Conservation (phyloP, 2,329 filamentous ascomycete genomes). For the Ceratocystis albifundus region DNA sequence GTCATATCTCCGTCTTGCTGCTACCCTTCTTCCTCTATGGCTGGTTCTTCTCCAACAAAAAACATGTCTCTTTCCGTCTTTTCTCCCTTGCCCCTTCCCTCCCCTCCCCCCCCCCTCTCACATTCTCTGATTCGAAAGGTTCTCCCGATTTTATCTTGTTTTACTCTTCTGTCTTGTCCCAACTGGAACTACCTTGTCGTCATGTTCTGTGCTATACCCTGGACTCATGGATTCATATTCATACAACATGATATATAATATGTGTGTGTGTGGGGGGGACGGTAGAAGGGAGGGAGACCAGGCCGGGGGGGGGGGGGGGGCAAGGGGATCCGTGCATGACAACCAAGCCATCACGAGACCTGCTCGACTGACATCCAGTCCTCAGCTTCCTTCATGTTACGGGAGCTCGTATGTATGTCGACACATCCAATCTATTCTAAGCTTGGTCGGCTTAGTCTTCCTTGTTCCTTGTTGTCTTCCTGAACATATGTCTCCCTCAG, state of each 20-base stretch:
- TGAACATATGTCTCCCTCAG: not conserved
- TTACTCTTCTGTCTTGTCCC: too few species aligned
- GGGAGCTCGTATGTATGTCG: not conserved
- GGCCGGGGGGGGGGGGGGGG: not conserved
- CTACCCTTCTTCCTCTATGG: too few species aligned
- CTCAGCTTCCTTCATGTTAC: slow-evolving; percentile 27
- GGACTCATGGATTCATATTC: not conserved
- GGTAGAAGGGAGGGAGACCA: not conserved
- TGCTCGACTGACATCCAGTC: slow-evolving; percentile 22
- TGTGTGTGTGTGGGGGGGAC: not conserved
- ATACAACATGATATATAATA: not conserved
- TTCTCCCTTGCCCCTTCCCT: not conserved
- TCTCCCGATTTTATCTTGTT: not conserved
- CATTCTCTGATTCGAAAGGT: not conserved
- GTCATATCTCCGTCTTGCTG: too few species aligned
- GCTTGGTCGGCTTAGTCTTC: not conserved
- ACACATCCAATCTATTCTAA: not conserved
- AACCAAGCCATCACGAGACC: slow-evolving; percentile 5
- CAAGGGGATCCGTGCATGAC: slow-evolving; percentile 7
- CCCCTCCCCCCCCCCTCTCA: not conserved
- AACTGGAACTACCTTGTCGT: not conserved
- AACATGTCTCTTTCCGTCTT: too few species aligned
- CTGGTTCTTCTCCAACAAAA: too few species aligned
- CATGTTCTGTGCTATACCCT: not conserved
- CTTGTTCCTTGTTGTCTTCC: not conserved